Evolutionary conservation across 139 green algal species (phyloP), one percentile per base, ranked within the genome.

Genomic region (Coelastrella sp.): DNA sequence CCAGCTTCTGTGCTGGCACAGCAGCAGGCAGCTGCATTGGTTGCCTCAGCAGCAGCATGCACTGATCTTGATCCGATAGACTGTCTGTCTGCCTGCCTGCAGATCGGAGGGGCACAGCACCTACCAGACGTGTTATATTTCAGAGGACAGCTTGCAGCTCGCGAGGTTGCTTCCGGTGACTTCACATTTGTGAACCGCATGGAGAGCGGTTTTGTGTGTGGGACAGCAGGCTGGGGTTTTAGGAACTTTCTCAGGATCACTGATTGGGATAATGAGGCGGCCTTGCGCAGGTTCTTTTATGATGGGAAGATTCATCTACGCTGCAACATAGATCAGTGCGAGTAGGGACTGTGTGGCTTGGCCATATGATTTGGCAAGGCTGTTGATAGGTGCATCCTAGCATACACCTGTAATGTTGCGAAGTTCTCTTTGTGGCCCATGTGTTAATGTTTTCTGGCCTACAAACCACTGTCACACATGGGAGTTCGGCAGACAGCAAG

Each of bases 161-260:
- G 85, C 4, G 85, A 89, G n/a, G 85, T 89, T 56, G 57, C 57
- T 2, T 81, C 85, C 11, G 85, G 85, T 0, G 85, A 89, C 58
- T 83, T 73, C 71, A 83, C 85, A 6, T 87, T 87, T 65, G 32
- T 87, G 14, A 89, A 89, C 85, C 47, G 73, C 54, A 89, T 89
- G 85, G 85, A 89, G 6, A 73, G 47, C 71, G 85, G 85, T 22
- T 89, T 89, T 83, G 85, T 89, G 47, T 82, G 47, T 20, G 85
- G 85, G 23, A 89, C 85, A 23, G 85, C 85, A n/a, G 85, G 85
- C 57, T 89, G 85, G 85, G 85, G 85, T 17, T 89, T 89, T 75
- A 58, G 85, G 19, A 89, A 89, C 85, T 89, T 89, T n/a, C 73
- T 89, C 54, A 16, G 73, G 4, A 81, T 83, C 3, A 89, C 85